A percentile compares a stretch with the other conserved stretches of the same genome.
Evolutionary conservation across 106 monocot species (phyloP).

Genomic region (Narthecium ossifragum): DNA sequence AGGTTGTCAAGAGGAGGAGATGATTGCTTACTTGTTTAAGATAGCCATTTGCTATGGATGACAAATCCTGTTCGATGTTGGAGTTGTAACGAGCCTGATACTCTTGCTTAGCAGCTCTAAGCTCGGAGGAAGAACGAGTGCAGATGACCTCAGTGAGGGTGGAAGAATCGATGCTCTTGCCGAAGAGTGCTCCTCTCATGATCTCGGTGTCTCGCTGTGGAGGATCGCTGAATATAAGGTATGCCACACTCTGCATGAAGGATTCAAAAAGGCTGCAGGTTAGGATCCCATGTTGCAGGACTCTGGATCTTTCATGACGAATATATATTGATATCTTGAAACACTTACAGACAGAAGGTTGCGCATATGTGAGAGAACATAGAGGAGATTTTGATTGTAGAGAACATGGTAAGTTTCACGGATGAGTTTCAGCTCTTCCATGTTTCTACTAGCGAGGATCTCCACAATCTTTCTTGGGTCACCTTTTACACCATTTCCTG

Average conservation of each 20-base stretch:
- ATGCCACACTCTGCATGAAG: slow-evolving; percentile 30
- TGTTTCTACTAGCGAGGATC: slow-evolving; percentile 21
- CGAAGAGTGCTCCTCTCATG: slow-evolving; percentile 23
- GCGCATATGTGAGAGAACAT: slow-evolving; percentile 17
- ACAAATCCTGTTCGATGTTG: slow-evolving; percentile 25
- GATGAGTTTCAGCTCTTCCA: slow-evolving; percentile 28
- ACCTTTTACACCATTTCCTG: slow-evolving; percentile 18
- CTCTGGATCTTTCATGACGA: background rate
- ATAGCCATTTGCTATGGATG: slow-evolving; percentile 18
- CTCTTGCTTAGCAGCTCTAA: slow-evolving; percentile 16
- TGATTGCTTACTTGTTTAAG: slow-evolving; percentile 25
- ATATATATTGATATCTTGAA: background rate
- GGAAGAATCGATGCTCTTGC: slow-evolving; percentile 1
- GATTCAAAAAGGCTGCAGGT: background rate
- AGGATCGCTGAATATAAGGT: slow-evolving; percentile 26
- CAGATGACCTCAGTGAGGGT: slow-evolving; percentile 36
- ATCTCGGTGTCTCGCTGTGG: slow-evolving; percentile 25
- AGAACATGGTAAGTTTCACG: slow-evolving; percentile 17
- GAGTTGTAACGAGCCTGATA: slow-evolving; percentile 25
- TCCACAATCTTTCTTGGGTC: slow-evolving; percentile 20
- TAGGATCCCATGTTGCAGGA: background rate
- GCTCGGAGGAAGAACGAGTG: slow-evolving; percentile 32
- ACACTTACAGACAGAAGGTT: slow-evolving; percentile 22
- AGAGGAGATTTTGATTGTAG: slow-evolving; percentile 24
- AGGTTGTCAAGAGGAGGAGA: too few relatives aligned